phyloP scores from a whole-genome alignment of 2,329 filamentous ascomycete genomes.

The Penicillium sp. region DNA sequence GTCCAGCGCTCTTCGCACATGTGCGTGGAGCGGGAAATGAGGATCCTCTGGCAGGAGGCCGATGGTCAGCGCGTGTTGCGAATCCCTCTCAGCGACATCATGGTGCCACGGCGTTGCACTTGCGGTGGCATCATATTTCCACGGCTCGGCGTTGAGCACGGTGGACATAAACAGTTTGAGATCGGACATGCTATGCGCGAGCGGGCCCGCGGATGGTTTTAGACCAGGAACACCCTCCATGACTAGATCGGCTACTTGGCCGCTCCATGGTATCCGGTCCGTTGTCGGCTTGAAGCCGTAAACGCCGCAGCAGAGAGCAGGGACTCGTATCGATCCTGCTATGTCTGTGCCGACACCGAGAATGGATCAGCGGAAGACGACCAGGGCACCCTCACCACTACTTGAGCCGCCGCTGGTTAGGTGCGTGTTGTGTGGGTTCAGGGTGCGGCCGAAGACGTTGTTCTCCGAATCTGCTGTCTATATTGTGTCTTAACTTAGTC shows the following conservation, averaged over 20 bases:
- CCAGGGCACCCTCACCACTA: conserved; percentile 38
- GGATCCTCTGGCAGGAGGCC: conserved; percentile 56
- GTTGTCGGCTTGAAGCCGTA: conserved; percentile 40
- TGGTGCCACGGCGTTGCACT: conserved; percentile 55
- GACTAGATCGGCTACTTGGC: conserved; percentile 19
- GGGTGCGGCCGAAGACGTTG: conserved; percentile 28
- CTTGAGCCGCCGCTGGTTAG: conserved; percentile 30
- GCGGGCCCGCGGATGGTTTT: conserved; percentile 21
- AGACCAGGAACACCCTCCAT: conserved; percentile 19
- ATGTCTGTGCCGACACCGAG: conserved; percentile 41
- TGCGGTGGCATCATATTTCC: conserved; percentile 51
- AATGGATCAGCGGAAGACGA: conserved; percentile 37
- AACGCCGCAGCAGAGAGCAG: conserved; percentile 36
- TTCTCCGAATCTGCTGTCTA: conserved; percentile 26
- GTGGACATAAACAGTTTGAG: conserved; percentile 42
- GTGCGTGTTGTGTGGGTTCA: conserved; percentile 28
- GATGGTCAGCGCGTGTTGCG: conserved; percentile 45
- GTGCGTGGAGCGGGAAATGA: conserved; percentile 56
- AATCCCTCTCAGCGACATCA: not conserved
- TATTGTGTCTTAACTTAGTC: too few species aligned
- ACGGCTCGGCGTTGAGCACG: conserved; percentile 48
- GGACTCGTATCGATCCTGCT: conserved; percentile 40
- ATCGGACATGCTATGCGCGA: conserved; percentile 23
- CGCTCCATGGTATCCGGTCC: conserved; percentile 33
- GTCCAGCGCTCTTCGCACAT: conserved; percentile 53